phyloP scores from a whole-genome alignment of 1,284 basidiomycete genomes.

The Naganishia cerealis region DNA sequence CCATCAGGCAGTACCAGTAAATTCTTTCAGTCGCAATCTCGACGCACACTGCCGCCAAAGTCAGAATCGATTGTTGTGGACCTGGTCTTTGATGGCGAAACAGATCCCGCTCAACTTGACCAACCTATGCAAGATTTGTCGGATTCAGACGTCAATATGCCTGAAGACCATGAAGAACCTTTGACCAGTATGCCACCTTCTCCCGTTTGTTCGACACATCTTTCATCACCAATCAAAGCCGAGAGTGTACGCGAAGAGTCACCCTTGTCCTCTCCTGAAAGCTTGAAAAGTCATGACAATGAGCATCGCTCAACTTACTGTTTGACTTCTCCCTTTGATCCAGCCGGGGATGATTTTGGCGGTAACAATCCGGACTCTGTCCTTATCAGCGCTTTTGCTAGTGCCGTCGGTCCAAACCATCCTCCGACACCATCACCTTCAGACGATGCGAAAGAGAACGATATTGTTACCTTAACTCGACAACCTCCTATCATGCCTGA shows the following conservation, averaged over 20 bases:
- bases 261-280: constrained; percentile 19
- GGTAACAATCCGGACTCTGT: not conserved
- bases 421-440: constrained; percentile 19
- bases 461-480: not conserved
- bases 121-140: not conserved
- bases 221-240: constrained; percentile 18
- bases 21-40: constrained; percentile 28
- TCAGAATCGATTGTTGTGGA: constrained; percentile 12
- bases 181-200: constrained; percentile 11
- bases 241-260: constrained; percentile 5
- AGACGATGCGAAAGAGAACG: constrained; percentile 14
- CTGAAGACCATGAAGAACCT: not conserved
- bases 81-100: constrained; percentile 20
- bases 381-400: not conserved
- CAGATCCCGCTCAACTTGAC: not conserved
- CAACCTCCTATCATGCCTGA: not conserved
- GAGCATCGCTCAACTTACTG: not conserved
- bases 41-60: constrained; percentile 20
- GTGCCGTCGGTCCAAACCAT: not conserved
- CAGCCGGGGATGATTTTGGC: constrained; percentile 1
- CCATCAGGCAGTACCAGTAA: constrained; percentile 40
- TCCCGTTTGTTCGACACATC: constrained; percentile 20
- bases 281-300: not conserved
- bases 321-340: constrained; percentile 19
- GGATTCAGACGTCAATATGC: not conserved